Evolutionary conservation across 257 asterid species (phyloP), one percentile per base, ranked within the genome.

Genomic region (Mentha longifolia): DNA sequence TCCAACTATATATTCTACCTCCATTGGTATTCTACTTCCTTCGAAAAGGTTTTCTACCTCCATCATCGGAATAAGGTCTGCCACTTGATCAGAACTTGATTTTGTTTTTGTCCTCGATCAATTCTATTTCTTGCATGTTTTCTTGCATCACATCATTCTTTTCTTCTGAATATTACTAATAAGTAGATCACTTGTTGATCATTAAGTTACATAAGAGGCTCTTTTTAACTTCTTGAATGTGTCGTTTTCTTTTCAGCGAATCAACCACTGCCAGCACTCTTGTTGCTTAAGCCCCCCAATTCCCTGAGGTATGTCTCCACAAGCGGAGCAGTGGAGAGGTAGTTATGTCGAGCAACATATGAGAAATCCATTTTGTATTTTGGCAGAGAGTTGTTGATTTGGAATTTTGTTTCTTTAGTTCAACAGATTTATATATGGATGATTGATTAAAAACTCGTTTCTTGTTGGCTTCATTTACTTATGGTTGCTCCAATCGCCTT

Each of bases 231-330:
- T 25, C n/a, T 55, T 68, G 79, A 67, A 46, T n/a, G 16, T 9
- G 2, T n/a, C 8, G 10, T 60, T 52, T 15, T 7, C 16, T 63
- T 58, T 88, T 82, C 89, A 90, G 96, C 10, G 96, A 90, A 63
- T 90, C 96, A 8, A 88, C 95, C 68, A 90, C 96, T 14, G 96
- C 96, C 68, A 90, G 96, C 86, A 88, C 96, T 0, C 96, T 90
- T 3, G 96, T 90, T 70, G 95, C 96, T 16, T 90, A 83, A 76
- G 70, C 62, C 37, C 47, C n/a, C 46, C 0, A 13, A 14, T 55
- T 14, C 55, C 49, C 3, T 16, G 33, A 12, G n/a, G 31, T 15
- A 4, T 11, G 59, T 43, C 65, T 28, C 61, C 75, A 28, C 31
- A 28, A 28, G 71, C 72, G 9, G 57, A 59, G 67, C 74, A 59